Evolutionary conservation across 116 monocot species (phyloP), one percentile per base, ranked within the genome.

Genomic region (Trichopus zeylanicus): DNA sequence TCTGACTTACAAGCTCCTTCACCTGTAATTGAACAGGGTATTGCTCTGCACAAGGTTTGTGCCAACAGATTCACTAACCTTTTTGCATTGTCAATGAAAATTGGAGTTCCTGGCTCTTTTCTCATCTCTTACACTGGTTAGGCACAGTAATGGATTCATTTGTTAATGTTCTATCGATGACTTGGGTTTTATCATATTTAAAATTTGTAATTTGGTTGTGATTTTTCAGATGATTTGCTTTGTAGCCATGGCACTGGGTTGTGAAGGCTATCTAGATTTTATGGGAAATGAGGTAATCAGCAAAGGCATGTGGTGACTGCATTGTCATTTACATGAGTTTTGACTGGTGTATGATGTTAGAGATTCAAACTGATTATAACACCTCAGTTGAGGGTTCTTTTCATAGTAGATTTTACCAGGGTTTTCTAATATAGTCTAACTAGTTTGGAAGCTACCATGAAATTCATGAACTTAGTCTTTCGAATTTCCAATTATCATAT

Each of bases 211-310:
- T 58, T 32, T 49, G 39, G 31, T 56, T 20, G 25, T 46, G 55
- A 38, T 62, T 47, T 63, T 73, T 29, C 78, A 93, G 93, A 88
- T 93, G 89, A 85, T 93, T 67, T 89, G 89, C 70, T 85, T 93
- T 51, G 59, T 93, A 56, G 89, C 89, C 15, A 85, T 93, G 85
- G 93, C 85, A 9, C 62, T 93, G 35, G 93, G 93, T 56, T 88
- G 93, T 46, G 89, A 93, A 80, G 93, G 93, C 28, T 93, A 93
- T 64, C 70, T 93, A 20, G 89, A 93, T 78, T 93, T 93, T 57
- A 89, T 93, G 93, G 93, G 93, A 63, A 93, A 89, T 67, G 89
- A 93, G 89, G 93, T 93, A 69, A 33, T 19, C 21, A 19, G 23
- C 4, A 42, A 42, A 9, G 0, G 3, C 13, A 2, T n/a, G n/a